These are phyloP conservation scores for Pascua sp. DNA, from an alignment of 1,284 basidiomycete species.

Conservation along the genomic window DNA sequence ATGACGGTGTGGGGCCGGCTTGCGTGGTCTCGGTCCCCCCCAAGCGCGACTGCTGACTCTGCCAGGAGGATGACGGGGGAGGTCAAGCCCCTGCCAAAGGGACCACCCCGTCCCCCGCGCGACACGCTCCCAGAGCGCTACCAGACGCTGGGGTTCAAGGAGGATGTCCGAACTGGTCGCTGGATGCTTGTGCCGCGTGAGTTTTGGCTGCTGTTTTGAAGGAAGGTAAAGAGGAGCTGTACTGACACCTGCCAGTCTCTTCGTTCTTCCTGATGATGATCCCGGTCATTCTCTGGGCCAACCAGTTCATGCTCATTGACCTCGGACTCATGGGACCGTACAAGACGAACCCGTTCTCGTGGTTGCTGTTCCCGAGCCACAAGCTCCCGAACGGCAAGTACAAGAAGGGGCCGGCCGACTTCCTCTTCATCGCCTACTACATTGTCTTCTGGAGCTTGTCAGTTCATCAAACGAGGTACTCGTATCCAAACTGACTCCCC, in stretches of 20 bases:
- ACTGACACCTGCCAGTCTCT: conserved; percentile 53
- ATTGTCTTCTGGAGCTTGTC: conserved; percentile 85
- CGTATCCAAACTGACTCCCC: background rate
- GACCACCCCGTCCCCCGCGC: conserved; percentile 17
- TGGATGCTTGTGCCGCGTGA: conserved; percentile 75
- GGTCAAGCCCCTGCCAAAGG: conserved; percentile 32
- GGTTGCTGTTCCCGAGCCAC: conserved; percentile 74
- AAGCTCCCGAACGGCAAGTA: conserved; percentile 61
- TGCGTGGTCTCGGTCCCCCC: too few relatives aligned
- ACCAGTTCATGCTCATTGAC: conserved; percentile 60
- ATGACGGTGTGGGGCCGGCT: too few relatives aligned
- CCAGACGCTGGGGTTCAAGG: conserved; percentile 49
- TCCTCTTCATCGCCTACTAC: conserved; percentile 80
- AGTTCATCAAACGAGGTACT: conserved; percentile 11
- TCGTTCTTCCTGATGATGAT: conserved; percentile 69
- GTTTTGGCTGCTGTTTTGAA: too few relatives aligned
- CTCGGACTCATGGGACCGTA: conserved; percentile 47
- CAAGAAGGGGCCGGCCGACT: conserved; percentile 71
- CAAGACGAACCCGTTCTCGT: conserved; percentile 68
- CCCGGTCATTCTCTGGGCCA: conserved; percentile 67
- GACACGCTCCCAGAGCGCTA: conserved; percentile 33
- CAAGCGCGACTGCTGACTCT: background rate
- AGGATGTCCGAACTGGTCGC: conserved; percentile 56
- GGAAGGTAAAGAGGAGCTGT: background rate
- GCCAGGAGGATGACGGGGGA: conserved; percentile 12